Evolutionary conservation across 2,329 filamentous ascomycete species (phyloP).

Genomic region (Apiospora koreana): DNA sequence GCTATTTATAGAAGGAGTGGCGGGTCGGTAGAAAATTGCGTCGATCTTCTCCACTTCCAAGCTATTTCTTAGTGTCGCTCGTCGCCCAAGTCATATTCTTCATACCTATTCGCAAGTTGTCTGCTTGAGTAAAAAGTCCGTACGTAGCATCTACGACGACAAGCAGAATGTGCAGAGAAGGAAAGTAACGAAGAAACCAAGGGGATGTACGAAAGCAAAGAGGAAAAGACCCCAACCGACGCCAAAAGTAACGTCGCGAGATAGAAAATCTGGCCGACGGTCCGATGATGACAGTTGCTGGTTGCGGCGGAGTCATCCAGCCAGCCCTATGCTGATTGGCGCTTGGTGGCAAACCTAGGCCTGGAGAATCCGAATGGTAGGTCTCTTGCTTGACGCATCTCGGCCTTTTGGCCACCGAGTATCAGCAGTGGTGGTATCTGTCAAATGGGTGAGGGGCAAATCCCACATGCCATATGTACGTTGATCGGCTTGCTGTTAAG

Average conservation of each 20-base stretch:
- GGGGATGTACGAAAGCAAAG: not conserved
- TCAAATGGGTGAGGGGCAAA: no score
- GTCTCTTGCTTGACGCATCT: not conserved
- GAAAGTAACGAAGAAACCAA: not conserved
- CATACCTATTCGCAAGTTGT: not conserved
- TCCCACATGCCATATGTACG: not conserved
- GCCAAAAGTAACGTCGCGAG: constrained; percentile 3
- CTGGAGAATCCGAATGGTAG: not conserved
- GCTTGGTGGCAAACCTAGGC: not conserved
- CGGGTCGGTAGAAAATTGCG: not conserved
- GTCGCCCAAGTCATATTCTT: not conserved
- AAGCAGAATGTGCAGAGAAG: not conserved
- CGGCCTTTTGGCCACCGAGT: not conserved
- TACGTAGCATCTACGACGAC: not conserved
- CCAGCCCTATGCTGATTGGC: not conserved
- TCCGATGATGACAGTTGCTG: not conserved
- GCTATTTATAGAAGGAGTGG: not conserved
- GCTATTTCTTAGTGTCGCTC: not conserved
- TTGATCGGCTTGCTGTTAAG: not conserved
- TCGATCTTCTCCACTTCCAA: not conserved
- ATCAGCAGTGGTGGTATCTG: no score
- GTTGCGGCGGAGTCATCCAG: not conserved
- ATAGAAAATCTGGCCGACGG: constrained; percentile 2
- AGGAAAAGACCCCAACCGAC: not conserved
- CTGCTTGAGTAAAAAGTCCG: not conserved